Conservation (phyloP, 1,139 yeast genomes). For the Saccharomycopsis crataegensis region DNA sequence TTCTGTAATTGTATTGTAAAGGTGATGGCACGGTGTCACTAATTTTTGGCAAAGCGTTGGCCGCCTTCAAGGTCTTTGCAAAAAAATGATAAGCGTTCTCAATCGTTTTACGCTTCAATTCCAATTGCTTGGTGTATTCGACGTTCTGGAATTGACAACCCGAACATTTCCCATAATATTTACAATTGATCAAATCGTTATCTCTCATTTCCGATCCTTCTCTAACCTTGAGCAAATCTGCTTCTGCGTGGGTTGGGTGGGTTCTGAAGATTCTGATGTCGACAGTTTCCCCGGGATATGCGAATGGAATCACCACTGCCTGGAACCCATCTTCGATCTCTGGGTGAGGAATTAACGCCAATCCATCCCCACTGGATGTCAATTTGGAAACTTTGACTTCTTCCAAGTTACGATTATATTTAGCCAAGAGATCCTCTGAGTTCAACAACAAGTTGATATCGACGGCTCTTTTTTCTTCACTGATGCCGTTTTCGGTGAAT, state of each 20-base stretch:
- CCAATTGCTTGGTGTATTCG: constrained; percentile 63
- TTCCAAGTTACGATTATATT: constrained; percentile 52
- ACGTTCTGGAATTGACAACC: constrained; percentile 93
- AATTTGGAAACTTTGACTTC: constrained; percentile 52
- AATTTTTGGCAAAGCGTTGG: constrained; percentile 48
- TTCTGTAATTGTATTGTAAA: constrained; percentile 65
- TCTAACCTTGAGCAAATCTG: constrained; percentile 57
- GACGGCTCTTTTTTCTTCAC: constrained; percentile 44
- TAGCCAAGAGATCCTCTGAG: constrained; percentile 41
- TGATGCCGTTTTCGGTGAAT: constrained; percentile 37
- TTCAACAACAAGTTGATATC: constrained; percentile 63
- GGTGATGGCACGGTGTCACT: constrained; percentile 76
- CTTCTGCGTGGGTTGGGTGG: constrained; percentile 66
- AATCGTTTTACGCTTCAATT: constrained; percentile 66
- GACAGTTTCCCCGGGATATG: constrained; percentile 78
- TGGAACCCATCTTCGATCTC: constrained; percentile 31
- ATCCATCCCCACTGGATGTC: constrained; percentile 76
- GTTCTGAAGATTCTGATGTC: constrained; percentile 67
- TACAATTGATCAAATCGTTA: constrained; percentile 52
- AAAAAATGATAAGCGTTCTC: constrained; percentile 75
- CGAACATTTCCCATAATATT: constrained; percentile 73
- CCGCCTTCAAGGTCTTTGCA: constrained; percentile 42
- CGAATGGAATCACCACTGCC: constrained; percentile 71
- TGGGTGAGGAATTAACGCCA: constrained; percentile 58
- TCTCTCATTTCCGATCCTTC: constrained; percentile 42